phyloP scores from a whole-genome alignment of 352 stramenopile genomes.

The Phytophthora pisi region DNA sequence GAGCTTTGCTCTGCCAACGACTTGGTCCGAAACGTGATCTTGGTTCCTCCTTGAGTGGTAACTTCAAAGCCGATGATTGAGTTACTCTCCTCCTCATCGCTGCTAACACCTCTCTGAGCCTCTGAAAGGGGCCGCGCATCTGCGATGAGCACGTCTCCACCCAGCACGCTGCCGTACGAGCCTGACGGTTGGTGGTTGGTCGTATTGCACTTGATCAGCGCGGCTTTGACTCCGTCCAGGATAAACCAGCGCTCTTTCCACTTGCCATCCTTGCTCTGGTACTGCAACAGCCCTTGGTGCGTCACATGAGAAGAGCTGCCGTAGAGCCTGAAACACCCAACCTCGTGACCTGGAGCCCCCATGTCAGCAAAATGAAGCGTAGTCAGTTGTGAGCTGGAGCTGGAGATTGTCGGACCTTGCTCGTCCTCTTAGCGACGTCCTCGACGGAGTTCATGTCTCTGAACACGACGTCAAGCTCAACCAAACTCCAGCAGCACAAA shows the following conservation, averaged over 20 bases:
- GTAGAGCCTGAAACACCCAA: constrained; percentile 35
- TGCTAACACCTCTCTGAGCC: constrained; percentile 4
- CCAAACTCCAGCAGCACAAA: constrained; percentile 11
- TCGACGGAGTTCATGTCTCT: constrained; percentile 16
- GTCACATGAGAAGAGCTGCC: constrained; percentile 23
- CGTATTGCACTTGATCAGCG: constrained; percentile 57
- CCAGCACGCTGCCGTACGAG: constrained; percentile 39
- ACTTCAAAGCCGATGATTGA: constrained; percentile 37
- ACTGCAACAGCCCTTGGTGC: constrained; percentile 58
- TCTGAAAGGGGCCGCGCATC: constrained; percentile 34
- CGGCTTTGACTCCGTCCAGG: constrained; percentile 45
- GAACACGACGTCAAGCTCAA: neutral
- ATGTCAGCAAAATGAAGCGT: constrained; percentile 12
- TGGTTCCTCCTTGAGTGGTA: constrained; percentile 32
- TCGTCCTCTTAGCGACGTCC: constrained; percentile 28
- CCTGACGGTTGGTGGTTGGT: constrained; percentile 37
- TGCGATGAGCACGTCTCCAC: constrained; percentile 42
- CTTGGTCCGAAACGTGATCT: constrained; percentile 51
- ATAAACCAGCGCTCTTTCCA: constrained; percentile 82
- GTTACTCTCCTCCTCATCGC: neutral
- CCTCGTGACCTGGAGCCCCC: constrained; percentile 15
- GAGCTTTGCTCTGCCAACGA: constrained; percentile 43
- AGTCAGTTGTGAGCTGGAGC: constrained; percentile 7
- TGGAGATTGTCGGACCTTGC: neutral
- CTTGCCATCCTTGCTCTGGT: constrained; percentile 45